Conservation (phyloP, 768 basidiomycete species). For the Vararia minispora region DNA sequence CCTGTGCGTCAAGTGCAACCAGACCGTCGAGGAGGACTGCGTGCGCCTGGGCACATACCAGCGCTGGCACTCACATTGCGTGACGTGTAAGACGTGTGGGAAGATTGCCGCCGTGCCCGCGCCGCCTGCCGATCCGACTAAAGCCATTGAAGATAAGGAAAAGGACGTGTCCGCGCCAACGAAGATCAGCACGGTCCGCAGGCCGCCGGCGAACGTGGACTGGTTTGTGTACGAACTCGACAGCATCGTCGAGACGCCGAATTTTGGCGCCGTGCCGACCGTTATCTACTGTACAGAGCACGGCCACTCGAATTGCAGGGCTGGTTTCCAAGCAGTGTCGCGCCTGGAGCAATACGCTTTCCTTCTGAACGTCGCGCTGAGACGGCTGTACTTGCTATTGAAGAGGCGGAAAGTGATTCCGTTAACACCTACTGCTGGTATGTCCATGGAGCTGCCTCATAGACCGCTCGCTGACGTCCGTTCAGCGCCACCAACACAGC, state of each 20-base stretch:
- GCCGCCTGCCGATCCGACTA: slow-evolving; percentile 39
- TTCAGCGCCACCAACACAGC: slow-evolving; percentile 21
- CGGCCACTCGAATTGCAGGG: slow-evolving; percentile 49
- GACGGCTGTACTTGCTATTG: slow-evolving; percentile 77
- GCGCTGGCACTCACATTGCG: slow-evolving; percentile 91
- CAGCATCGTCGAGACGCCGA: slow-evolving; percentile 51
- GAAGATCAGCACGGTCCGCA: slow-evolving; percentile 52
- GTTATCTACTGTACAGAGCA: slow-evolving; percentile 74
- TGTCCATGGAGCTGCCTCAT: too few species aligned
- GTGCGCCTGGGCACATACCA: slow-evolving; percentile 92
- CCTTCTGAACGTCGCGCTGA: slow-evolving; percentile 87
- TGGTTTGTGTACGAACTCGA: slow-evolving; percentile 71
- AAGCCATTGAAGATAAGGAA: slow-evolving; percentile 38
- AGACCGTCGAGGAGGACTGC: slow-evolving; percentile 96
- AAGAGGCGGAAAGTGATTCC: slow-evolving; percentile 87
- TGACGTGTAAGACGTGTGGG: slow-evolving; percentile 77
- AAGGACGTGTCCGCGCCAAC: slow-evolving; percentile 32
- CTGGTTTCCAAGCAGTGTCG: slow-evolving; percentile 86
- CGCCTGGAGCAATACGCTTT: slow-evolving; percentile 97
- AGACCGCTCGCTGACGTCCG: slow-evolving; percentile 13
- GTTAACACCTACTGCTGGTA: slow-evolving; percentile 54
- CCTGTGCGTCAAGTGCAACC: slow-evolving; percentile 78
- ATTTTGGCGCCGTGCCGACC: slow-evolving; percentile 65
- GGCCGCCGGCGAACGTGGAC: slow-evolving; percentile 73
- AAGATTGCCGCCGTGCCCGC: slow-evolving; percentile 57